phyloP scores from a whole-genome alignment of 2,329 filamentous ascomycete species.

The Fusarium verrucosum region DNA sequence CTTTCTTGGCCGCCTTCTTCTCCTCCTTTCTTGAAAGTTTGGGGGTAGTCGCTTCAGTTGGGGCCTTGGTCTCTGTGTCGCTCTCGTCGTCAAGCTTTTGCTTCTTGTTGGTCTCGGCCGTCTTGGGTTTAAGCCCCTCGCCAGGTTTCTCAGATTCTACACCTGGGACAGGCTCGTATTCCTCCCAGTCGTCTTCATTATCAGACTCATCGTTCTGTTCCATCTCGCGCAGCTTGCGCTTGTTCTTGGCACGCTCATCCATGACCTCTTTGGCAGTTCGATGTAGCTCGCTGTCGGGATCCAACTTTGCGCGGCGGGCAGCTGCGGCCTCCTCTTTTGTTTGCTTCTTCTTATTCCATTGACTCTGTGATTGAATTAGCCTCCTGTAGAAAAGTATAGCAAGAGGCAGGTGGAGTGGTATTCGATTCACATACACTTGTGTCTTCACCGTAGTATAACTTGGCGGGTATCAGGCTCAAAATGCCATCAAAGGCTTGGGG shows the following conservation, averaged over 20 bases:
- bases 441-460: constrained; percentile 90
- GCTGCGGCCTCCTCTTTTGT: constrained; percentile 87
- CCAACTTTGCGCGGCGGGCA: constrained; percentile 87
- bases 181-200: constrained; percentile 58
- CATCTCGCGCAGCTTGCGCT: constrained; percentile 79
- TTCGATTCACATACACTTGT: constrained; percentile 71
- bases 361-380: constrained; percentile 67
- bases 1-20: constrained; percentile 61
- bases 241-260: constrained; percentile 80
- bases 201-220: constrained; percentile 57
- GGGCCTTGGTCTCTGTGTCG: constrained; percentile 35
- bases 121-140: constrained; percentile 67
- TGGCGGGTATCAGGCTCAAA: constrained; percentile 86
- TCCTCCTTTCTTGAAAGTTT: constrained; percentile 64
- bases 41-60: constrained; percentile 57
- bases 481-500: constrained; percentile 86
- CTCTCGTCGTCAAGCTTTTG: constrained; percentile 51
- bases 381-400: not conserved
- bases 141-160: constrained; percentile 69
- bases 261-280: constrained; percentile 88
- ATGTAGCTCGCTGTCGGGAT: constrained; percentile 85
- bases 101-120: constrained; percentile 65
- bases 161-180: constrained; percentile 59
- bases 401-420: constrained; percentile 3
- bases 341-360: constrained; percentile 95